Base-by-base conservation (phyloP, 192 early-diverging fungal genomes). In the Rhizoclosmatium globosum region DNA sequence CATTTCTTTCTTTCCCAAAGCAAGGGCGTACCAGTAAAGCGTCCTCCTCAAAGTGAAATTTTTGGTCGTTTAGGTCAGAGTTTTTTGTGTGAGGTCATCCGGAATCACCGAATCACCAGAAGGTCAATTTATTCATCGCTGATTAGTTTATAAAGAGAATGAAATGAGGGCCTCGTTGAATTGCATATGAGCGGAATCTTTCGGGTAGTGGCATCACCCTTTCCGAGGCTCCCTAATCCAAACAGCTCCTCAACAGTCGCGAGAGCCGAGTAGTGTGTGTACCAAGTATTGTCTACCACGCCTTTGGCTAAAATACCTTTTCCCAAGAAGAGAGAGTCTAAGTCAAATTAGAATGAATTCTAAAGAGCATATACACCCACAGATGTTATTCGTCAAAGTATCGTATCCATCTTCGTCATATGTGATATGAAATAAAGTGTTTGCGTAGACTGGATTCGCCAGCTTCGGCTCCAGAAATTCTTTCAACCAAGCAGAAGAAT, bases 11-110 rank as follows among this genome's bases (percentile, higher is more conserved):
- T 31, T 31, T 31, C 31, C 31, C 31, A 31, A 31, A 31, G 31
- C 31, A 31, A 9, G 23, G 15, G 4, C 66, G 43, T n/a, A 76
- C 74, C 74, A n/a, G 59, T 68, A 85, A 96, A 96, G 62, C 94
- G 92, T 23, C 94, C 94, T 47, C 94, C 94, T 93, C 93, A 95
- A 58, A 95, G 88, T 71, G 74, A 76, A 61, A 76, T 76, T 21
- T 42, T 62, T 71, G 19, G 1, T 71, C 19, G 31, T 31, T 31
- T 31, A 31, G 31, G 31, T 31, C 31, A 31, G 31, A 31, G 31
- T 31, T 31, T 31, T 31, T 31, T 31, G 31, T 31, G 31, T 31
- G 31, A 31, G 31, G 31, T 31, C 31, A 31, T 31, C 31, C 31
- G 31, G 31, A 31, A 31, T 31, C 31, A 31, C 31, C 31, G 31